Base-by-base conservation (phyloP, 2,329 filamentous ascomycete species). In the Tolypocladium tundrense region DNA sequence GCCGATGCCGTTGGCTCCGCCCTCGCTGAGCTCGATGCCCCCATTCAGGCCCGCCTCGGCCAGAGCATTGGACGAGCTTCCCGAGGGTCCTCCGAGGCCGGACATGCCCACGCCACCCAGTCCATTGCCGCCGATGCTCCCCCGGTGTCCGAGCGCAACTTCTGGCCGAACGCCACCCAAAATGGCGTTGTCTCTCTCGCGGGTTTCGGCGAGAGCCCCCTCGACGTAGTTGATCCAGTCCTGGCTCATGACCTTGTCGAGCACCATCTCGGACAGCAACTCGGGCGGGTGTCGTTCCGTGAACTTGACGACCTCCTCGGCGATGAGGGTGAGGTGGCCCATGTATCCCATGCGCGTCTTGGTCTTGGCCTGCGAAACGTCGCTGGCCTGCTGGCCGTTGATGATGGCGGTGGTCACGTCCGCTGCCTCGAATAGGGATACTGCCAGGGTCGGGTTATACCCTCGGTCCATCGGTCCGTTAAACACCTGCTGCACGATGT, bases 401-500 rank as follows among this genome's bases (percentile, higher is more conserved):
- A 97, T 90, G 67, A 99, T 97, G 62, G 91, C 87, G 60, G 90
- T 88, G 2, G 93, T 97, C 62, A 99, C 86, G 62, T 91, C 87
- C 16, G 92, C 93, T 54, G 86, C 88, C 68, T 96, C 90, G 67
- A 99, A 99, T 24, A 99, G 84, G 64, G 96, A 93, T 60, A 97
- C 88, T 14, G 94, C 93, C 55, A 99, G 78, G 53, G 85, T 87
- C 13, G 90, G 87, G 72, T 99, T 99, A 75, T 88, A 97, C 35
- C 94, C 92, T 60, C 91, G 88, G 65, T 97, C 93, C 89, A 99
- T 96, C 0, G 91, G 91, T 10, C 94, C 94, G 69, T 99, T 99
- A 73, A 99, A 97, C 1, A 99, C 94, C 76, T 99, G 94, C 72
- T 99, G 94, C 50, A 99, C 90, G 68, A 99, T 92, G 71, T 99